phyloP scores from a whole-genome alignment of 2,329 filamentous ascomycete genomes.

The Verticillium nonalfalfae region DNA sequence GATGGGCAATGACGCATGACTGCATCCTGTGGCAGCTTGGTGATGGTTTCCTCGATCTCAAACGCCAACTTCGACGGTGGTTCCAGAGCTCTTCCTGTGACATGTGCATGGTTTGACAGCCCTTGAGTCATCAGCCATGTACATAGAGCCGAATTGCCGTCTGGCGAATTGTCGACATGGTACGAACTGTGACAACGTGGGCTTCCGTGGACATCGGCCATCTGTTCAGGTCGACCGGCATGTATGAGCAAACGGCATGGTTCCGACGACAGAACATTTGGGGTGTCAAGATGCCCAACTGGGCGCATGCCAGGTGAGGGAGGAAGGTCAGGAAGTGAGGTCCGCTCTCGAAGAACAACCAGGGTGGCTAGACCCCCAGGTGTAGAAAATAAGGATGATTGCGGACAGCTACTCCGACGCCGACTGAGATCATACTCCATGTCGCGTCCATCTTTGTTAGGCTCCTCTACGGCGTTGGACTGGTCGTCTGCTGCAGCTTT shows the following conservation, averaged over 20 bases:
- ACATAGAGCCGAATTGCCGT: slow-evolving; percentile 2
- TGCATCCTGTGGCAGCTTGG: too few species aligned
- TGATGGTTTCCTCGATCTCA: too few species aligned
- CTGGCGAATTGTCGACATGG: slow-evolving; percentile 5
- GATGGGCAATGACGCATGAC: too few species aligned
- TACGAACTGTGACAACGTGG: neutral
- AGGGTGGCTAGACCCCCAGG: slow-evolving; percentile 1
- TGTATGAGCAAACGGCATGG: slow-evolving; percentile 13
- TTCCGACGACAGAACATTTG: slow-evolving; percentile 11
- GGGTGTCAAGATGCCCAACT: neutral
- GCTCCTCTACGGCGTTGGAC: neutral
- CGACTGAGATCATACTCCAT: neutral
- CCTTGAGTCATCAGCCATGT: slow-evolving; percentile 8
- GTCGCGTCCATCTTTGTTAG: neutral
- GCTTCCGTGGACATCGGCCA: neutral
- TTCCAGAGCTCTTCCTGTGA: neutral
- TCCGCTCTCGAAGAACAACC: slow-evolving; percentile 7
- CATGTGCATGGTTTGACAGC: neutral
- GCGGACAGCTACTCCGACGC: slow-evolving; percentile 6
- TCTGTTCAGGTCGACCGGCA: neutral
- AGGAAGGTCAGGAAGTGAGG: slow-evolving; percentile 8
- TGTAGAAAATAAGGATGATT: neutral
- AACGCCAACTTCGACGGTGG: neutral
- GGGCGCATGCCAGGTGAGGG: slow-evolving; percentile 7
- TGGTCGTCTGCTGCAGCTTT: neutral